Conservation (phyloP, 2,329 filamentous ascomycete genomes). For the Diaporthe australafricana region DNA sequence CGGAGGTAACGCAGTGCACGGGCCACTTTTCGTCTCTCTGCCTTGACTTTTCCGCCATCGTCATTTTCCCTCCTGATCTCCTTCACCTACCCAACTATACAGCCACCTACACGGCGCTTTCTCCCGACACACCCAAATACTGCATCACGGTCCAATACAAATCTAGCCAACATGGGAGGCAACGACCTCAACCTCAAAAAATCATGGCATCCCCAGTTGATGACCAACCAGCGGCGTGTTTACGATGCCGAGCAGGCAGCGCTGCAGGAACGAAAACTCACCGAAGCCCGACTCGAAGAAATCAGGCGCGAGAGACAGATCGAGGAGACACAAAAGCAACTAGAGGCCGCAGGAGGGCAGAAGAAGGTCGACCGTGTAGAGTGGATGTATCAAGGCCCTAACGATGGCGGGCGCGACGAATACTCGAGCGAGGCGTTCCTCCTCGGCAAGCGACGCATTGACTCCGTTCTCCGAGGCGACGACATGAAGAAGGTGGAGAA, state of each 20-base stretch:
- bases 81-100: background rate
- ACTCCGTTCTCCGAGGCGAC: conserved; percentile 81
- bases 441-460: conserved; percentile 91
- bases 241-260: conserved; percentile 94
- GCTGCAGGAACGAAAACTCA: conserved; percentile 93
- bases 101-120: background rate
- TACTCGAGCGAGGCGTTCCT: conserved; percentile 96
- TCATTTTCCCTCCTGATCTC: background rate
- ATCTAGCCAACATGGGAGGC: conserved; percentile 76
- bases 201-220: conserved; percentile 91
- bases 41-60: conserved; percentile 32
- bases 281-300: conserved; percentile 91
- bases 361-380: conserved; percentile 88
- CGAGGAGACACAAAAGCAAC: conserved; percentile 89
- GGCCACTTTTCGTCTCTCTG: background rate
- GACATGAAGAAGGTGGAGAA: conserved; percentile 87
- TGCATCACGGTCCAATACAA: background rate
- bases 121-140: background rate
- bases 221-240: conserved; percentile 90
- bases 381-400: conserved; percentile 97
- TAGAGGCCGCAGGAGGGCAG: conserved; percentile 87
- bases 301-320: conserved; percentile 93
- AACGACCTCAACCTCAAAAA: conserved; percentile 96
- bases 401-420: conserved; percentile 76
- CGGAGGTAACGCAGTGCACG: background rate